A percentile compares a stretch with the other conserved stretches of the same genome.
These are phyloP conservation scores for Vitis cinerea DNA, from an alignment of 164 flowering plant species.

Conservation along the genomic window DNA sequence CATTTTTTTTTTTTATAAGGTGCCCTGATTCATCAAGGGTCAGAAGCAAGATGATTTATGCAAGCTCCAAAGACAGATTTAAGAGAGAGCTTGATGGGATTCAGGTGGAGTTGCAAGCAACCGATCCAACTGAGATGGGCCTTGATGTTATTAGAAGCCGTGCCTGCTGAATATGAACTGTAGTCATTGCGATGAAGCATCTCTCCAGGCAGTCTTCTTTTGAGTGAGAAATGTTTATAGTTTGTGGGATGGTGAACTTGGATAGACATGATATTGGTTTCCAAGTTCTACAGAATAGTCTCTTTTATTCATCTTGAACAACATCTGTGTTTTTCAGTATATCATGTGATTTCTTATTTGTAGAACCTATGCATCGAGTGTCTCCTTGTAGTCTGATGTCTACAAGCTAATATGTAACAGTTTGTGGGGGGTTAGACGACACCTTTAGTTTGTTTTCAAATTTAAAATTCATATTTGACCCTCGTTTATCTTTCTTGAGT, in stretches of 20 bases:
- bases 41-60: conserved; percentile 65
- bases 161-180: conserved; percentile 27
- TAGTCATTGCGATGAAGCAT: conserved; percentile 17
- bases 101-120: conserved; percentile 61
- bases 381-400: conserved; percentile 38
- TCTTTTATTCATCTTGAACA: conserved; percentile 23
- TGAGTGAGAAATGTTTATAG: conserved; percentile 42
- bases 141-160: conserved; percentile 58
- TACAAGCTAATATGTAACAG: conserved; percentile 44
- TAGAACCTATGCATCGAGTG: conserved; percentile 32
- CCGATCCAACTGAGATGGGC: conserved; percentile 59
- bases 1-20: conserved; percentile 24
- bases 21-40: conserved; percentile 55
- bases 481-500: conserved; percentile 6
- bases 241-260: conserved; percentile 35
- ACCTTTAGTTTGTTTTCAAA: conserved; percentile 19
- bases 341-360: conserved; percentile 37
- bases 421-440: conserved; percentile 28
- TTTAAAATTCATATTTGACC: conserved; percentile 16
- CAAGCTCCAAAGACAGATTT: conserved; percentile 60
- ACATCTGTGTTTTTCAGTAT: conserved; percentile 30
- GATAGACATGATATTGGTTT: conserved; percentile 27
- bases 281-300: conserved; percentile 27
- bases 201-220: conserved; percentile 21
- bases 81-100: conserved; percentile 62